These are phyloP conservation scores for Mallotus nudiflorus DNA, from an alignment of 345 rosid genomes.

Conservation along the genomic window DNA sequence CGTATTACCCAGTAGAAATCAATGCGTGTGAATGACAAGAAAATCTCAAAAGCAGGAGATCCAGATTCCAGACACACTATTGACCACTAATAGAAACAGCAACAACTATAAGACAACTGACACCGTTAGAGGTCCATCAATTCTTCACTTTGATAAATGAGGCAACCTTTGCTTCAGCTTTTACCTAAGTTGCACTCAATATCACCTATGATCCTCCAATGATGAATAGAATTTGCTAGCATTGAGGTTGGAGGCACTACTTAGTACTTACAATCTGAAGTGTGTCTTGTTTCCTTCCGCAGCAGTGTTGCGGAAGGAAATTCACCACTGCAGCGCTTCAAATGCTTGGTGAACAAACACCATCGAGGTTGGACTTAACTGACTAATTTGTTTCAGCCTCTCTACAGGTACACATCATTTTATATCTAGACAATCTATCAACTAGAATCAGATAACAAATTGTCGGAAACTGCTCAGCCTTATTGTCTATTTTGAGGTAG, in stretches of 20 bases:
- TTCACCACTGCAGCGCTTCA: neutral
- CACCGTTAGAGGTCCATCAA: neutral
- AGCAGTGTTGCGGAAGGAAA: neutral
- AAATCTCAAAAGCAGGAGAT: too few relatives aligned
- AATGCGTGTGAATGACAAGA: too few relatives aligned
- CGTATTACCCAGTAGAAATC: neutral
- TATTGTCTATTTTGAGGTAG: neutral
- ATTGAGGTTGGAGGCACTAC: neutral
- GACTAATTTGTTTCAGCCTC: neutral
- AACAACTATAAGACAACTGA: too few relatives aligned
- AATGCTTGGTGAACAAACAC: neutral
- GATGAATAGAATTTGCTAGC: neutral
- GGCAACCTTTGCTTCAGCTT: neutral
- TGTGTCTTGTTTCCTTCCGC: neutral
- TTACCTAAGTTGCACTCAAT: neutral
- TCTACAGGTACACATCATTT: neutral
- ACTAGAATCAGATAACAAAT: neutral
- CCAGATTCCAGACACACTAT: too few relatives aligned
- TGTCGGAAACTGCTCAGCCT: neutral
- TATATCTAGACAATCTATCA: neutral
- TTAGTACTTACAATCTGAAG: neutral
- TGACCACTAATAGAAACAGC: too few relatives aligned
- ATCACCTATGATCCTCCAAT: neutral
- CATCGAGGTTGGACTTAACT: constrained; percentile 2
- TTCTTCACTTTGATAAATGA: neutral